These are phyloP conservation scores for Suillus occidentalis DNA, from an alignment of 768 basidiomycete genomes.

Conservation along the genomic window DNA sequence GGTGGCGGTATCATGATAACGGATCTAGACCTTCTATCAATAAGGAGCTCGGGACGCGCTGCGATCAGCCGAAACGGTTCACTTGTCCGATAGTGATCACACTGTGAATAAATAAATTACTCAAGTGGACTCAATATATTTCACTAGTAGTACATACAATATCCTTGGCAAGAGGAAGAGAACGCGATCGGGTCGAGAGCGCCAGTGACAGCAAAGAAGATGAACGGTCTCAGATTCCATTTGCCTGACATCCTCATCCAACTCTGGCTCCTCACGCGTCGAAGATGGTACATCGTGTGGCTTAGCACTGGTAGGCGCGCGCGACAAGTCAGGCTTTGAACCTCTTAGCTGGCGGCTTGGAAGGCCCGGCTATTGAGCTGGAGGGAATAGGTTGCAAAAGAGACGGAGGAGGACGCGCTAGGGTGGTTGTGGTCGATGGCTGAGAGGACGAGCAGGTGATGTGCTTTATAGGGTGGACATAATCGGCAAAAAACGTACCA, in stretches of 20 bases:
- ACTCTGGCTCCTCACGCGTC: slow-evolving; percentile 48
- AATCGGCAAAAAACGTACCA: no score
- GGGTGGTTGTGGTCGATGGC: slow-evolving; percentile 22
- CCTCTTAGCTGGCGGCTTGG: slow-evolving; percentile 58
- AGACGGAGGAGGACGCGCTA: slow-evolving; percentile 26
- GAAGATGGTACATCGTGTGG: slow-evolving; percentile 35
- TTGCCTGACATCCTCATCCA: slow-evolving; percentile 67
- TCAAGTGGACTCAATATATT: no score
- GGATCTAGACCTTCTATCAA: no score
- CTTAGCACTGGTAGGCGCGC: slow-evolving; percentile 35
- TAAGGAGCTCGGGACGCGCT: no score
- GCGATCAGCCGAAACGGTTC: no score
- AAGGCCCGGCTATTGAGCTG: slow-evolving; percentile 30
- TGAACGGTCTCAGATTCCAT: slow-evolving; percentile 73
- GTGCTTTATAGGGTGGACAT: no score
- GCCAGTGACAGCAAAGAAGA: slow-evolving; percentile 50
- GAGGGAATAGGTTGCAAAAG: slow-evolving; percentile 28
- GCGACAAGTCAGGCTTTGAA: slow-evolving; percentile 47
- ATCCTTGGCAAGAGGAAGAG: no score
- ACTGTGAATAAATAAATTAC: no score
- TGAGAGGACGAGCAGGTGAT: slow-evolving; percentile 35
- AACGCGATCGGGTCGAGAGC: slow-evolving; percentile 48
- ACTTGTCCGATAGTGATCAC: no score
- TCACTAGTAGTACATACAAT: no score
- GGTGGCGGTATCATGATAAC: no score